A percentile compares a stretch with the other conserved stretches of the same genome.
Conservation (phyloP, 1,139 yeast species). For the Pichia norvegensis region DNA sequence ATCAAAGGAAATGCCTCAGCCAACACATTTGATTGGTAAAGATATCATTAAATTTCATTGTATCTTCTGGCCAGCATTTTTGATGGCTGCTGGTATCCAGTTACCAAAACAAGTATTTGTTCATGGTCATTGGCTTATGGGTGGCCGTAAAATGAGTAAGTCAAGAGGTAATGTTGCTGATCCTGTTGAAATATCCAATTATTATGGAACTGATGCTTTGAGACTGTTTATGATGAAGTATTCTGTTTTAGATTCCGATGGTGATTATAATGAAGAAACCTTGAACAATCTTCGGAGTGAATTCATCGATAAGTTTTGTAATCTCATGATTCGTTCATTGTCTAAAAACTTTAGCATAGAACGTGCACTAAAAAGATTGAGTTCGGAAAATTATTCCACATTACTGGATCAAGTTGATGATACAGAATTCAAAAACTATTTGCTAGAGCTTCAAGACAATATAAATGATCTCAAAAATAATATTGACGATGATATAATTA, state of each 20-base stretch:
- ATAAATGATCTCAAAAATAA: constrained; percentile 27
- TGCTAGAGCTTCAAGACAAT: constrained; percentile 20
- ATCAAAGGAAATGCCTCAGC: constrained; percentile 31
- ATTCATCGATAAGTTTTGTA: constrained; percentile 77
- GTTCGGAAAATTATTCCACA: constrained; percentile 5
- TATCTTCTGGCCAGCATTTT: constrained; percentile 89
- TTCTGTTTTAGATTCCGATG: constrained; percentile 68
- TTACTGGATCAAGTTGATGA: constrained; percentile 15
- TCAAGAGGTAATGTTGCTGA: constrained; percentile 94
- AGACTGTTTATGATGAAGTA: constrained; percentile 72
- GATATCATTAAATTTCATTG: constrained; percentile 87
- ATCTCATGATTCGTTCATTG: constrained; percentile 65
- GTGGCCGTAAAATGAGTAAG: constrained; percentile 89
- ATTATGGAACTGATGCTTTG: constrained; percentile 66
- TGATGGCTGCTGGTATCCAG: constrained; percentile 71
- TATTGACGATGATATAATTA: constrained; percentile 36
- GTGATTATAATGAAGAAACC: constrained; percentile 63
- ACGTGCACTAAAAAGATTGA: constrained; percentile 32
- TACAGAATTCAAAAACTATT: constrained; percentile 11
- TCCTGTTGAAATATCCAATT: constrained; percentile 54
- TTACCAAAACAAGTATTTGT: constrained; percentile 72
- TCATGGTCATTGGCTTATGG: constrained; percentile 91
- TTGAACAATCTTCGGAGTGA: constrained; percentile 50
- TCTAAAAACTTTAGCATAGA: constrained; percentile 58
- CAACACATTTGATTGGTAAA: constrained; percentile 83